Evolutionary conservation across 768 basidiomycete species (phyloP).

Genomic region (Panus rudis): DNA sequence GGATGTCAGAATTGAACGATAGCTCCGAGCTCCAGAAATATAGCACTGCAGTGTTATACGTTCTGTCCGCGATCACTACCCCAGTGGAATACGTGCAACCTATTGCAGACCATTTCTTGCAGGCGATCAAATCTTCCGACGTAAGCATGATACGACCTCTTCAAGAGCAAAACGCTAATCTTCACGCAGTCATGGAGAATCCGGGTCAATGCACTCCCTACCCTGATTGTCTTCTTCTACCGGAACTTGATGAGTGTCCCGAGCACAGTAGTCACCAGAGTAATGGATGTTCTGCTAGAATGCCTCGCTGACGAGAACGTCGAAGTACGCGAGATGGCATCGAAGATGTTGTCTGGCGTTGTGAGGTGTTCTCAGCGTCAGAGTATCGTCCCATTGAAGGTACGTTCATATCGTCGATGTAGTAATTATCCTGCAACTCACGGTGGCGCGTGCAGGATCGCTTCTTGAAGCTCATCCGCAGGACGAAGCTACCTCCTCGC

Average conservation of each 20-base stretch:
- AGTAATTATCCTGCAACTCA: not conserved
- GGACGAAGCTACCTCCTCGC: conserved; percentile 59
- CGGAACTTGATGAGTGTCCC: conserved; percentile 78
- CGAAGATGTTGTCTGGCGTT: conserved; percentile 78
- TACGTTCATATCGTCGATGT: conserved; percentile 23
- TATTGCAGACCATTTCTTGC: conserved; percentile 54
- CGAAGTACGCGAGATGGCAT: conserved; percentile 89
- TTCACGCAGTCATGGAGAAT: conserved; percentile 80
- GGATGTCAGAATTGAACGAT: conserved; percentile 88
- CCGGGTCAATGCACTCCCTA: conserved; percentile 80
- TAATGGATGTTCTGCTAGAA: conserved; percentile 78
- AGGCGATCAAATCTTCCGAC: conserved; percentile 70
- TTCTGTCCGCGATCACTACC: conserved; percentile 76
- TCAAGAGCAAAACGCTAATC: conserved; percentile 1
- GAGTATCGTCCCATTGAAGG: conserved; percentile 79
- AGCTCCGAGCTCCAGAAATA: conserved; percentile 75
- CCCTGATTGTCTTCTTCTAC: conserved; percentile 86
- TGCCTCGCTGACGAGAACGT: conserved; percentile 88
- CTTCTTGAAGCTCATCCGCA: conserved; percentile 60
- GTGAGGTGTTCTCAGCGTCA: conserved; percentile 87
- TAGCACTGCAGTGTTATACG: conserved; percentile 73
- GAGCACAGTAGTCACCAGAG: conserved; percentile 53
- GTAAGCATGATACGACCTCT: conserved; percentile 33
- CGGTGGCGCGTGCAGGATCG: conserved; percentile 47
- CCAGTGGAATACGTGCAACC: conserved; percentile 57